Percentiles rank a stretch among this genome's conserved stretches.
Evolutionary conservation across 371 early-diverging fungal species (phyloP).

Genomic region (Parasitella parasitica): DNA sequence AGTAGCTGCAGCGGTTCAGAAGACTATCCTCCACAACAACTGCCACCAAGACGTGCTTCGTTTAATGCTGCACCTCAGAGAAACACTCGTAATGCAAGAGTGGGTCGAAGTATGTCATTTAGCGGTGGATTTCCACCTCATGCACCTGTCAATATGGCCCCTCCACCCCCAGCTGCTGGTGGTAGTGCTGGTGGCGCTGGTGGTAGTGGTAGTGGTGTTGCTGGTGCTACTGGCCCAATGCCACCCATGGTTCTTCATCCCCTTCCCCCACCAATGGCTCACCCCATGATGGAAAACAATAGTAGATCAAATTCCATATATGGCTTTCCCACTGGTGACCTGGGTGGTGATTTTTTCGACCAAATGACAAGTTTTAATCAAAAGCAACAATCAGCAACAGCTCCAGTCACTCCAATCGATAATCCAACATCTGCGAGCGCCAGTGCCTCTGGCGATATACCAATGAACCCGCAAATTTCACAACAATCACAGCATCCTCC

Average conservation of each 20-base stretch:
- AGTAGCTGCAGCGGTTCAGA: background rate
- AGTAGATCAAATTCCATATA: background rate
- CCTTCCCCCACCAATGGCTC: constrained; percentile 4
- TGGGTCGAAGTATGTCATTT: constrained; percentile 10
- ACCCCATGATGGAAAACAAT: constrained; percentile 6
- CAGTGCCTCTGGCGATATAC: background rate
- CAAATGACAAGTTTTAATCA: background rate
- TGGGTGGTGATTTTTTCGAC: constrained; percentile 5
- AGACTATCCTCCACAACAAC: background rate
- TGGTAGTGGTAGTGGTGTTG: too few species aligned
- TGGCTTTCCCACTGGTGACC: background rate
- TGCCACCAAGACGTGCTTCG: background rate
- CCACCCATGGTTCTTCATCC: constrained; percentile 5
- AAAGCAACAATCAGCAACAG: background rate
- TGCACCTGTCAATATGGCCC: background rate
- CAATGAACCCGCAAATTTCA: background rate
- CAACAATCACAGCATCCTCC: background rate
- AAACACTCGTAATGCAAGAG: background rate
- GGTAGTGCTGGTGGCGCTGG: too few species aligned
- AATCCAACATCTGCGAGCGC: background rate
- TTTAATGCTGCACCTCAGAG: background rate
- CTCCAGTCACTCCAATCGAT: background rate
- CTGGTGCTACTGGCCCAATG: too few species aligned
- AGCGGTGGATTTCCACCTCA: background rate
- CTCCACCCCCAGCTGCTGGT: constrained; percentile 6